A percentile compares a stretch with the other conserved stretches of the same genome.
These are phyloP conservation scores for Pestalotiopsis sp. DNA, from an alignment of 2,329 filamentous ascomycete genomes.

Conservation along the genomic window DNA sequence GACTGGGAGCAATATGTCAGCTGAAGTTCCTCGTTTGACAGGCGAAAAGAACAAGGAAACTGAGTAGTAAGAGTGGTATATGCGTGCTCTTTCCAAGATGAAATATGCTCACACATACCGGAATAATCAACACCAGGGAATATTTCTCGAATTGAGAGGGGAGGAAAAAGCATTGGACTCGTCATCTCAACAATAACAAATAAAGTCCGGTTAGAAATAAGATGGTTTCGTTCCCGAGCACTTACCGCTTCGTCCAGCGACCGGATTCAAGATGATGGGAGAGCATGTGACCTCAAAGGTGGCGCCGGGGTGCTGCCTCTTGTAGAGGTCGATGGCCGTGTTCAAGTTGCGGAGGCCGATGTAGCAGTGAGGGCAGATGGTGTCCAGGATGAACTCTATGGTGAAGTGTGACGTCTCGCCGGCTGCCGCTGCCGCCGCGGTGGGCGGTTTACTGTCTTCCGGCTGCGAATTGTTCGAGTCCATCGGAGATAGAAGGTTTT, in stretches of 20 bases:
- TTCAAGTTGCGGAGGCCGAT: constrained; percentile 50
- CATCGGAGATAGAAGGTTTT: constrained; percentile 28
- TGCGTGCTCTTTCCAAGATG: not conserved
- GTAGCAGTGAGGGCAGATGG: constrained; percentile 56
- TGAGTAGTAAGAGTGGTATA: too few relatives aligned
- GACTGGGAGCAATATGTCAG: constrained; percentile 21
- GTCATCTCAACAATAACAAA: not conserved
- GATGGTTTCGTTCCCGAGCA: not conserved
- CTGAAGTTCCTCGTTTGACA: not conserved
- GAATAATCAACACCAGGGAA: not conserved
- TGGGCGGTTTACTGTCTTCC: not conserved
- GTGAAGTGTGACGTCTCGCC: constrained; percentile 33
- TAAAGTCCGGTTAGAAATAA: not conserved
- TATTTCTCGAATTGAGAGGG: not conserved
- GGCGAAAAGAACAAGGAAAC: not conserved
- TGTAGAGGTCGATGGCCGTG: constrained; percentile 44
- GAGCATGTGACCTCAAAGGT: constrained; percentile 50
- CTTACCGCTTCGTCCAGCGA: constrained; percentile 31
- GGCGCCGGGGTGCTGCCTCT: constrained; percentile 40
- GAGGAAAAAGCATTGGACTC: not conserved
- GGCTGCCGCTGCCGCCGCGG: not conserved
- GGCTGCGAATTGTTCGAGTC: constrained; percentile 2
- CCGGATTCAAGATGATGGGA: constrained; percentile 45
- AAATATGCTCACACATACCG: not conserved
- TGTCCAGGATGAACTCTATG: constrained; percentile 52